Base-by-base conservation (phyloP, 2,329 filamentous ascomycete genomes). In the Nothophaeocryptopus gaeumannii region DNA sequence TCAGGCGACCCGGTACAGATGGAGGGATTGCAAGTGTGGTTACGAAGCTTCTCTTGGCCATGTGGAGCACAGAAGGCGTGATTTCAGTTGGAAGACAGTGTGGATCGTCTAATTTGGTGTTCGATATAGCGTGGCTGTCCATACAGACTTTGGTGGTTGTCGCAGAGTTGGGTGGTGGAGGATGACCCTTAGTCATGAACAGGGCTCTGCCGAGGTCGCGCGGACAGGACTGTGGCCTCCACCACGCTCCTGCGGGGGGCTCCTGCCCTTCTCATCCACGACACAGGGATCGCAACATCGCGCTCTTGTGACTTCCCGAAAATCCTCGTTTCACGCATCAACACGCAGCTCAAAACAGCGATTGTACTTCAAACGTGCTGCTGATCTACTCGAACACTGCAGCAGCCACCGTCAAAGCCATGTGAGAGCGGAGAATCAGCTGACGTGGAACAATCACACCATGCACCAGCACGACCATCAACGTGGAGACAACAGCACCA, bases 31-130 rank as follows among this genome's bases (percentile, higher is more conserved):
- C 33, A 41, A 35, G 47, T 44, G 33, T 11, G 15, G 39, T 26
- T 26, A 26, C 20, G 20, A 26, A 26, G 20, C 20, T 26, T 26
- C 20, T 26, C 20, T 38, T 48, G 31, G 50, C 33, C 35, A 48
- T 49, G 50, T 32, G 39, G 45, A 48, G 45, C 45, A 37, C 31
- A 37, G 44, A 53, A 53, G 50, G 35, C 50, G 50, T 39, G 30
- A 53, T 53, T 29, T 35, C 5, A 3, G n/a, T 7, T 26, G 20
- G 20, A 26, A 26, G 20, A 26, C 20, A 26, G 20, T 26, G 20
- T 26, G 20, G 20, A 26, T 26, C 20, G 7, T 26, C 20, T 26
- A 26, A 4, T 26, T 26, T 26, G 20, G 20, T 26, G 20, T 26
- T 26, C 20, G 7, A 7, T 26, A 26, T 7, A 26, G 20, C 7